Evolutionary conservation across 2,329 filamentous ascomycete species (phyloP), one percentile per base, ranked within the genome.

Genomic region (Alternaria atra): DNA sequence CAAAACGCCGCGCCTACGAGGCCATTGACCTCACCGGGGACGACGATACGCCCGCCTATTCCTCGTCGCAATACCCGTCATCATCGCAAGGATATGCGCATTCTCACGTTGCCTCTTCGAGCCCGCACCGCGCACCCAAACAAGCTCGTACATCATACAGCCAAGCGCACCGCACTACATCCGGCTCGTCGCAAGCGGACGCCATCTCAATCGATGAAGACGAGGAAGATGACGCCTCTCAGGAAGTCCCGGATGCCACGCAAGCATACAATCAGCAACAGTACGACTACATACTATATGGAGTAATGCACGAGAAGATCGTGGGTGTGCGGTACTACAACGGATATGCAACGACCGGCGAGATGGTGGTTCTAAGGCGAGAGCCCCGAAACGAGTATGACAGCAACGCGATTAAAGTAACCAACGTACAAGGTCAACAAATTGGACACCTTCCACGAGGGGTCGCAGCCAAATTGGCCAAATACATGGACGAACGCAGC

Each of bases 381-480:
- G 90, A 94, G 72, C 89, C 90, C 2, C 71, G 77, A 1, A 94
- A 94, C 70, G 82, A 79, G 15, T 78, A 74, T 48, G 76, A 78
- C 50, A 29, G 68, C 4, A 95, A 95, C 78, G 92, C 92, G 0
- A 92, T 96, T 58, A 86, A 88, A 5, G 87, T 96, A 1, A 85
- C 91, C 69, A 96, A 95, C 75, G 91, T 94, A 13, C 85, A 91
- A 72, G 86, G 87, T 15, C 76, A 78, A 7, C 92, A 96, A 71
- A 91, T 97, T 68, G 93, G 93, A 1, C 92, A 97, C 77, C 82
- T 97, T 40, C 90, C 91, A 6, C 83, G 87, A 12, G 82, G 79
- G 1, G 73, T 92, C 23, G 92, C 89, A 1, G 80, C 83, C n/a
- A 94, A 91, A 76, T 80, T 97, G 54, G 88, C 91, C 0, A 86